A percentile compares a stretch with the other conserved stretches of the same genome.
Conservation (phyloP, 164 flowering plant species). For the Sextonia rubra region DNA sequence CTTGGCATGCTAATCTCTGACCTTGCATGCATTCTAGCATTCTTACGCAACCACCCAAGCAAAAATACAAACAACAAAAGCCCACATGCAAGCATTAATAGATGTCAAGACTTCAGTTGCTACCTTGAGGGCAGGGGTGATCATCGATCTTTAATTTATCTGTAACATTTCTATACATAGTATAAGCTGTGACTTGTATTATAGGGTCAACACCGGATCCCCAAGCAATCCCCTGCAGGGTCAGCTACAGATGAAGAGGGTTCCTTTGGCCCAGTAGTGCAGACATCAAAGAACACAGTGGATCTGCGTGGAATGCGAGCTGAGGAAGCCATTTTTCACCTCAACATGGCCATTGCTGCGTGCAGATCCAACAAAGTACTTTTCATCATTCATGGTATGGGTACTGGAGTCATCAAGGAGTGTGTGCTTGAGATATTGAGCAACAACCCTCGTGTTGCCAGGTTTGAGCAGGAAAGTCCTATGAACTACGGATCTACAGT, state of each 20-base stretch:
- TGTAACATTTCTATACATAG: background rate
- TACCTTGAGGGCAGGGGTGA: background rate
- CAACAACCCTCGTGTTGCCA: constrained; percentile 61
- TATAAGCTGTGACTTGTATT: background rate
- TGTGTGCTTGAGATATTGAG: constrained; percentile 47
- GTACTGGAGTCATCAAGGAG: constrained; percentile 79
- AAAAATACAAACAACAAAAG: no score
- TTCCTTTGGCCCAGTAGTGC: constrained; percentile 53
- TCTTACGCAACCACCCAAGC: background rate
- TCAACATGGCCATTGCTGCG: constrained; percentile 49
- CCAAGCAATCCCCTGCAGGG: constrained; percentile 16
- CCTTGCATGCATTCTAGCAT: background rate
- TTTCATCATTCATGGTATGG: constrained; percentile 85
- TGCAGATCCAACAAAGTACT: constrained; percentile 44
- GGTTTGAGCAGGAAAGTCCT: constrained; percentile 76
- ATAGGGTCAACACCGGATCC: constrained; percentile 29
- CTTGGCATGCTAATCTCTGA: background rate
- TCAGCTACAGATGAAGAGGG: constrained; percentile 17
- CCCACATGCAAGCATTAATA: background rate
- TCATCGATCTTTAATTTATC: background rate
- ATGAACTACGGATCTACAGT: constrained; percentile 83
- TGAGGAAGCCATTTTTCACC: constrained; percentile 66
- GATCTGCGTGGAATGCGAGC: constrained; percentile 85
- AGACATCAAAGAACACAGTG: constrained; percentile 78
- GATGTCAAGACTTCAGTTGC: background rate